Percentiles rank a stretch among this genome's conserved stretches.
These are phyloP conservation scores for Colletotrichum somersetense DNA, from an alignment of 2,329 filamentous ascomycete genomes.

Conservation along the genomic window DNA sequence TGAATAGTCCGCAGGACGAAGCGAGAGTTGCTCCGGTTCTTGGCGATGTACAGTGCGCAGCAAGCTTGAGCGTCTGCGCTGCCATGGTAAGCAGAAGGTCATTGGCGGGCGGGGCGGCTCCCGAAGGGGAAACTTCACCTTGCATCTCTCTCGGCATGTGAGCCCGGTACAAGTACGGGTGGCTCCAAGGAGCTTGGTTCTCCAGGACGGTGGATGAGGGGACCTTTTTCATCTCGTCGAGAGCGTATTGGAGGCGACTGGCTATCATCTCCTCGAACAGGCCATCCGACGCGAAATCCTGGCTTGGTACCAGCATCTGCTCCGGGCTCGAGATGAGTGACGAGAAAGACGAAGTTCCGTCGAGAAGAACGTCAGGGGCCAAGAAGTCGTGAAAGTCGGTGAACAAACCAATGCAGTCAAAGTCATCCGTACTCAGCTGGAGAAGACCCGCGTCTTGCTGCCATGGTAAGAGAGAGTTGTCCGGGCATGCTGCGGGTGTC, in stretches of 20 bases:
- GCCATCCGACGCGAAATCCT: constrained; percentile 37
- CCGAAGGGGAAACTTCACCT: constrained; percentile 49
- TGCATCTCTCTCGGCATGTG: constrained; percentile 65
- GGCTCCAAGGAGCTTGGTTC: constrained; percentile 66
- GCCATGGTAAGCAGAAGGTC: neutral
- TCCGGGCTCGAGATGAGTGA: constrained; percentile 42
- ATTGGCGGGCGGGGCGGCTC: too few species aligned
- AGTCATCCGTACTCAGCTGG: neutral
- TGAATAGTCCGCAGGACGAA: constrained; percentile 64
- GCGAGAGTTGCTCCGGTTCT: constrained; percentile 60
- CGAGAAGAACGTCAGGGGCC: constrained; percentile 23
- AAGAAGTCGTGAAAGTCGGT: constrained; percentile 23
- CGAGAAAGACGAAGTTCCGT: constrained; percentile 34
- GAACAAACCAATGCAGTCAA: constrained; percentile 13
- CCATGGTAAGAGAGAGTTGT: constrained; percentile 16
- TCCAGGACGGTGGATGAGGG: constrained; percentile 61
- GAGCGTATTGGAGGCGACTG: constrained; percentile 56
- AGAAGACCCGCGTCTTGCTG: constrained; percentile 8
- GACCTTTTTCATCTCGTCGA: constrained; percentile 66
- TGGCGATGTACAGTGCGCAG: constrained; percentile 65
- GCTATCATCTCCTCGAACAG: constrained; percentile 46
- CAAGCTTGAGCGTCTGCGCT: constrained; percentile 62
- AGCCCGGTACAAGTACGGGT: constrained; percentile 63
- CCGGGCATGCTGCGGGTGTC: neutral
- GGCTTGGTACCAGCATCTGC: constrained; percentile 14